Evolutionary conservation across 1,139 yeast species (phyloP), one percentile per base, ranked within the genome.

Genomic region (Kodamaea derodonti): DNA sequence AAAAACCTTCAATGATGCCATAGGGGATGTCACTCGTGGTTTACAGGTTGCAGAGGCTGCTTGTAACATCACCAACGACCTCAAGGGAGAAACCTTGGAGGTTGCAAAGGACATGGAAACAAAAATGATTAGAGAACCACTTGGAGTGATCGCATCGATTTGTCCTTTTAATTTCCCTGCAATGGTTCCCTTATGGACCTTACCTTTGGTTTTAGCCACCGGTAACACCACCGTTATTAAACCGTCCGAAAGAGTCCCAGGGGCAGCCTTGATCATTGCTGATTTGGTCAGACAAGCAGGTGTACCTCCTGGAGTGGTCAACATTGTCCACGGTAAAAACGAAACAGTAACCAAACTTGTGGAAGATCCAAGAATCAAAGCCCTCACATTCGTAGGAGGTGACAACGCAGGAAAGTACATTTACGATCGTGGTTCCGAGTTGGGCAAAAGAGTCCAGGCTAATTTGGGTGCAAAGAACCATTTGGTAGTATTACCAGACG

Each of bases 111-210:
- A 82, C 52, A 84, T 84, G 90, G 90, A 82, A 60, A 82, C 94
- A 31, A 78, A 80, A 49, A 81, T 83, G 78, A 69, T 80, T 48
- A 74, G 92, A 48, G 77, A 72, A 49, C 77, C 77, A 20, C 58
- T 71, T 40, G 86, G 86, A 14, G 84, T 80, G 14, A 72, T 79
- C 40, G 85, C 81, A 6, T 80, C 85, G 16, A 80, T 80, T 46
- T 76, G 82, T 49, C 87, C 87, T n/a, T 78, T 78, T 61, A 81
- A 81, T 62, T 81, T 83, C 73, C 92, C 92, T 20, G 92, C 88
- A 29, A 83, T 84, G 92, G 85, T 84, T 40, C 94, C 94, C 24
- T 67, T 84, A 48, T 84, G 94, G 94, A 78, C 88, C 22, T 71
- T 84, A 41, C 94, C 94, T 13, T 72, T 83, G 53, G 69, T 79